Percentiles rank a stretch among this genome's conserved stretches.
Conservation (phyloP, 306 rosid species). For the Rosa lucieae region DNA sequence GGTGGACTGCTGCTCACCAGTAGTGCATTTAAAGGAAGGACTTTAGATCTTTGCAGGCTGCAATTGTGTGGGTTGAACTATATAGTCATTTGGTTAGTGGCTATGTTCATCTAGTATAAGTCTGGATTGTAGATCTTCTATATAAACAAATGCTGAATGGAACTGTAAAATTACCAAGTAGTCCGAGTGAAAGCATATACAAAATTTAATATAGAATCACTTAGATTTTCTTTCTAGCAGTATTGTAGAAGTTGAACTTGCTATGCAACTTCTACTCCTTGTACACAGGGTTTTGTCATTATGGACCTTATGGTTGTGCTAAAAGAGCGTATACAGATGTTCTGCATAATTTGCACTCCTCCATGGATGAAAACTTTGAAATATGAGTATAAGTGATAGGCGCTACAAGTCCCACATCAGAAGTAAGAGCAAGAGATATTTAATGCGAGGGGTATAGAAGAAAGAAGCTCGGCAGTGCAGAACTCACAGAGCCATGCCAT, state of each 20-base stretch:
- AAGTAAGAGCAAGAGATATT: neutral
- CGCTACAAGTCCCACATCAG: neutral
- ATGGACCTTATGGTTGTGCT: too few species aligned
- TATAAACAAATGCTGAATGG: too few species aligned
- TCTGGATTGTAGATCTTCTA: neutral
- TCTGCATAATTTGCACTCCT: neutral
- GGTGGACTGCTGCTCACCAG: too few species aligned
- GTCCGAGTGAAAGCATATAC: neutral
- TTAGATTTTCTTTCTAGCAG: neutral
- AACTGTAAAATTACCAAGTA: neutral
- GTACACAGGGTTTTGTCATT: neutral
- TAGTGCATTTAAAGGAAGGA: too few species aligned
- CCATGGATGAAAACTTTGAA: neutral
- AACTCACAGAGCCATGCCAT: constrained; percentile 3
- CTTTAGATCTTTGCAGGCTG: too few species aligned
- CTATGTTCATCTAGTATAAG: neutral
- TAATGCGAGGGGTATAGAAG: neutral
- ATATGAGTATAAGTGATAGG: neutral
- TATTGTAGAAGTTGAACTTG: neutral
- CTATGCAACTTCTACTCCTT: neutral
- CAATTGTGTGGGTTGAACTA: too few species aligned
- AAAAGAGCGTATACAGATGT: neutral
- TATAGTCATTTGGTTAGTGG: too few species aligned
- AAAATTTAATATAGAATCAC: too few species aligned
- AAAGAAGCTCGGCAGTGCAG: neutral